Conservation (phyloP, 306 rosid species). For the Cucumis hystrix region DNA sequence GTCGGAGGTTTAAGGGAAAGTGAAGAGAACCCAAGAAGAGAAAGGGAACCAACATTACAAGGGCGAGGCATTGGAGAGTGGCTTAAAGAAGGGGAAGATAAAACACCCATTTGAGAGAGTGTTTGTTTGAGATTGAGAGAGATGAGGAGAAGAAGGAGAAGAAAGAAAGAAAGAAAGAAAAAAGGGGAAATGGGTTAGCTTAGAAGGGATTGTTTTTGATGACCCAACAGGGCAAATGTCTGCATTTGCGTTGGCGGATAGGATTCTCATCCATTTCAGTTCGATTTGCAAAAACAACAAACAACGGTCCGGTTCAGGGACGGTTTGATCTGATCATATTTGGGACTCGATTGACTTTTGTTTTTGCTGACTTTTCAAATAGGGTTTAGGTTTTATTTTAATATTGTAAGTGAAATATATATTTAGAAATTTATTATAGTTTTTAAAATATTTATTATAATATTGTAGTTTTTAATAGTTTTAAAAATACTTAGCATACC, state of each 20-base stretch:
- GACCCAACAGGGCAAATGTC: slow-evolving; percentile 5
- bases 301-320: background rate
- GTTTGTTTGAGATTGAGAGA: background rate
- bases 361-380: background rate
- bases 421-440: too few relatives aligned
- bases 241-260: background rate
- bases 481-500: too few relatives aligned
- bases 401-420: too few relatives aligned
- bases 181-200: slow-evolving; percentile 7
- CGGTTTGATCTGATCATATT: background rate
- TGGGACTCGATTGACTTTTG: background rate
- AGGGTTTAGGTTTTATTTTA: too few relatives aligned
- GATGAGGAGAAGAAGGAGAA: background rate
- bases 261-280: slow-evolving; percentile 11
- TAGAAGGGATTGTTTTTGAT: slow-evolving; percentile 12
- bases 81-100: slow-evolving; percentile 18
- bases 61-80: slow-evolving; percentile 13
- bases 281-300: background rate
- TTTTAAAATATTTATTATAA: too few relatives aligned
- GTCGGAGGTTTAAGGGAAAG: slow-evolving; percentile 30
- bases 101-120: slow-evolving; percentile 21
- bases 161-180: background rate
- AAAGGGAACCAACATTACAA: slow-evolving; percentile 17
- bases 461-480: too few relatives aligned
- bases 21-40: slow-evolving; percentile 22